Conservation (phyloP, 2,329 filamentous ascomycete genomes). For the Chaetomiaceae sp. region DNA sequence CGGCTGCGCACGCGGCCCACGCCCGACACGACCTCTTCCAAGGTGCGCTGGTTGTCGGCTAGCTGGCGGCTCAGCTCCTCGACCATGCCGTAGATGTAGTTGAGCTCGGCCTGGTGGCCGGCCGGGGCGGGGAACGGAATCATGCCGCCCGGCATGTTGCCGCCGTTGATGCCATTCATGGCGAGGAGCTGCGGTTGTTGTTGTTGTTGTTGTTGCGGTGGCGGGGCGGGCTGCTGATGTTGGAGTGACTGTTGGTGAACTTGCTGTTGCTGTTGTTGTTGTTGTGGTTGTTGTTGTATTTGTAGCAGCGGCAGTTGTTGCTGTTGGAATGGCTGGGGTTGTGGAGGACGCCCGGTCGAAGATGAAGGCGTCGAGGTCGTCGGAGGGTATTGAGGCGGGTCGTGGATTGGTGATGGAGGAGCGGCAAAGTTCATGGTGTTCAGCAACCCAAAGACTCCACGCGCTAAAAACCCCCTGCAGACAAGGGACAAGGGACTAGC, state of each 20-base stretch:
- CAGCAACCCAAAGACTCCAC: background rate
- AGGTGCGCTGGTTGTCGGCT: conserved; percentile 55
- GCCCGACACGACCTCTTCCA: conserved; percentile 61
- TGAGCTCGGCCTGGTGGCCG: conserved; percentile 63
- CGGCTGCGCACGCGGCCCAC: conserved; percentile 57
- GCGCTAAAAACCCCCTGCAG: conserved; percentile 7
- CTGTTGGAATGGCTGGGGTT: conserved; percentile 1
- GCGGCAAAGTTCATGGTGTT: conserved; percentile 22
- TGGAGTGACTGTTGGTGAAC: conserved; percentile 5
- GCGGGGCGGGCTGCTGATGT: conserved; percentile 7
- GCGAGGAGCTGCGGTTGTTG: conserved; percentile 18
- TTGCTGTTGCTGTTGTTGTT: conserved; percentile 15
- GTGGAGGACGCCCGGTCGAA: background rate
- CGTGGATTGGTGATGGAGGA: conserved; percentile 10
- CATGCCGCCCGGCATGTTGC: conserved; percentile 43
- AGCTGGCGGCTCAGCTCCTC: conserved; percentile 62
- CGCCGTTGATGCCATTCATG: conserved; percentile 51
- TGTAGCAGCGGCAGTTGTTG: no score
- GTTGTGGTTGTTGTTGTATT: background rate
- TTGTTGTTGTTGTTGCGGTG: conserved; percentile 10
- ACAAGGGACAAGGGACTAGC: background rate
- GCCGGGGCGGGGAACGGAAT: conserved; percentile 57
- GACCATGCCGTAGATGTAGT: conserved; percentile 64
- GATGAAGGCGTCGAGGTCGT: background rate
- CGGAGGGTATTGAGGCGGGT: conserved; percentile 3